Conservation (phyloP, 2,329 filamentous ascomycete genomes). For the Coniella vitis region DNA sequence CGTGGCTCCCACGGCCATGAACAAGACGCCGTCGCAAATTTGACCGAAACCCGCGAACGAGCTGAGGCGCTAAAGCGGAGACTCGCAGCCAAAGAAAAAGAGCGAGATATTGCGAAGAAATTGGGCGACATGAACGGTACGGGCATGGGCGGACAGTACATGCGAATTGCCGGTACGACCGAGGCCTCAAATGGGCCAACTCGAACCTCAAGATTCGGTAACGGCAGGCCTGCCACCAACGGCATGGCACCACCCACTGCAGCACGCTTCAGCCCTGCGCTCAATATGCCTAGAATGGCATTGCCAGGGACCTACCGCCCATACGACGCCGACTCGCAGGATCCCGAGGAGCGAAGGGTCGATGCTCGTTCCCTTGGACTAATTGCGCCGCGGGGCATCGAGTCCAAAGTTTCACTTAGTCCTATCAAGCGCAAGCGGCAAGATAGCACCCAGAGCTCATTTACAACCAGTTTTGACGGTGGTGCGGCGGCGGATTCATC, state of each 20-base stretch:
- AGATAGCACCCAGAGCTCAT: conserved; percentile 37
- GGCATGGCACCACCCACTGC: conserved; percentile 11
- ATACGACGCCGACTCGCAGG: conserved; percentile 18
- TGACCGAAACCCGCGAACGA: conserved; percentile 50
- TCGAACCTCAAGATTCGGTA: conserved; percentile 11
- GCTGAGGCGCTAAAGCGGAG: conserved; percentile 60
- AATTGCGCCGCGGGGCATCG: conserved; percentile 30
- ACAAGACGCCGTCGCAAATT: conserved; percentile 22
- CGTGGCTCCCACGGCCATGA: conserved; percentile 31
- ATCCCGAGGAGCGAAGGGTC: conserved; percentile 21
- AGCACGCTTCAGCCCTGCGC: conserved; percentile 13
- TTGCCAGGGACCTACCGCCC: conserved; percentile 8
- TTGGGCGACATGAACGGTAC: conserved; percentile 53
- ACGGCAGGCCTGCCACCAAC: not conserved
- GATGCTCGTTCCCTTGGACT: conserved; percentile 41
- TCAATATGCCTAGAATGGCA: conserved; percentile 11
- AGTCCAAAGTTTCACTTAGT: conserved; percentile 46
- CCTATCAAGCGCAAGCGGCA: conserved; percentile 57
- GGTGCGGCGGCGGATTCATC: not conserved
- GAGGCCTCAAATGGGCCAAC: conserved; percentile 3
- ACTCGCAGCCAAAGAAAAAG: conserved; percentile 61
- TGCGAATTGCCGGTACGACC: conserved; percentile 35
- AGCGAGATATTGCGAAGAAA: conserved; percentile 63
- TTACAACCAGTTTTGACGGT: conserved; percentile 15
- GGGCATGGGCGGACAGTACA: conserved; percentile 65